These are phyloP conservation scores for Linderniella brevidens DNA, from an alignment of 257 asterid genomes.

Conservation along the genomic window DNA sequence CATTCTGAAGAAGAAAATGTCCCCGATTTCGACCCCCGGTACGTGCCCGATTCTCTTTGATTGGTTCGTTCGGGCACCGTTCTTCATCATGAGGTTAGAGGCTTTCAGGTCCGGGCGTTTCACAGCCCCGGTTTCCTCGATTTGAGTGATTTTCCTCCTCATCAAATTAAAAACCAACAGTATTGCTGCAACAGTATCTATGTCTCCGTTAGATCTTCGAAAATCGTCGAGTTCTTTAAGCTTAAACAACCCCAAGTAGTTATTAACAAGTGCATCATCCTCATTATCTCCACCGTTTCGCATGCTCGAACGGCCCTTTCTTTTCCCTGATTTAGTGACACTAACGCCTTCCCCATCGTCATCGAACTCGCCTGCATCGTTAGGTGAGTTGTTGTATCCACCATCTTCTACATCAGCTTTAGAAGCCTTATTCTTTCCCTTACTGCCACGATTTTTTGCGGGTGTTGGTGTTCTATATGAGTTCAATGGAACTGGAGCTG, in stretches of 20 bases:
- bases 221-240: constrained; percentile 39
- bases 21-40: constrained; percentile 79
- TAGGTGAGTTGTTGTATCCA: constrained; percentile 29
- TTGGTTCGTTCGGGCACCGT: constrained; percentile 57
- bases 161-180: constrained; percentile 51
- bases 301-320: not conserved
- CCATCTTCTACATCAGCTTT: constrained; percentile 36
- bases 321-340: constrained; percentile 19
- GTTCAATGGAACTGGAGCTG: constrained; percentile 71
- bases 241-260: constrained; percentile 27
- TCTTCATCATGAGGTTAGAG: constrained; percentile 38
- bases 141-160: constrained; percentile 49
- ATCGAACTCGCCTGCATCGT: constrained; percentile 21
- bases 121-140: constrained; percentile 30
- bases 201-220: constrained; percentile 53
- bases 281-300: constrained; percentile 22
- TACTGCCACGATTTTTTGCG: constrained; percentile 25
- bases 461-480: constrained; percentile 51
- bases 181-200: constrained; percentile 24
- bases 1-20: constrained; percentile 79
- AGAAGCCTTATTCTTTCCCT: constrained; percentile 26
- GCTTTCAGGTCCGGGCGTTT: constrained; percentile 76
- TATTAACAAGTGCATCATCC: constrained; percentile 29
- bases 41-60: constrained; percentile 57
- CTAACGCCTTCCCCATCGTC: constrained; percentile 24